phyloP scores from a whole-genome alignment of 306 rosid species.

The Quercus mongolica region DNA sequence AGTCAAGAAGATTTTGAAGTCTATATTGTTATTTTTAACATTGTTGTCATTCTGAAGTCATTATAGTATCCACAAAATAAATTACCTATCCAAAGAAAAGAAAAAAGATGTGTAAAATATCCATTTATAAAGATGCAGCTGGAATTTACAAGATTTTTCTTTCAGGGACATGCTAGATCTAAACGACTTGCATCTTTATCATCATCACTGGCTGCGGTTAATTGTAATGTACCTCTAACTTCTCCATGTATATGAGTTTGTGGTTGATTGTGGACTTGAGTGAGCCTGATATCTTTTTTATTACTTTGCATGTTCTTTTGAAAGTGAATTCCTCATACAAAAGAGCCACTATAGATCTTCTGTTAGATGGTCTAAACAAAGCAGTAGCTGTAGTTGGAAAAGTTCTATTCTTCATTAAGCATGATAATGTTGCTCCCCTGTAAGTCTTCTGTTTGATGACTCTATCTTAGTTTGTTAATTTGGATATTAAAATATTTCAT shows the following conservation, averaged over 20 bases:
- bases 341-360: slow-evolving; percentile 53
- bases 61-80: neutral
- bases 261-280: slow-evolving; percentile 14
- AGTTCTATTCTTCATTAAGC: slow-evolving; percentile 70
- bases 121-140: slow-evolving; percentile 10
- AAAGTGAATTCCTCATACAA: slow-evolving; percentile 54
- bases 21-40: neutral
- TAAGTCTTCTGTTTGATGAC: slow-evolving; percentile 45
- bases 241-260: slow-evolving; percentile 8
- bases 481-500: neutral
- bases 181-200: slow-evolving; percentile 56
- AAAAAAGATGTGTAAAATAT: no score
- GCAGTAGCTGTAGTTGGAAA: slow-evolving; percentile 68
- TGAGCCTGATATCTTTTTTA: slow-evolving; percentile 1
- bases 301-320: slow-evolving; percentile 12
- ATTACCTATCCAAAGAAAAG: no score
- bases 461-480: slow-evolving; percentile 14
- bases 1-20: neutral
- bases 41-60: neutral
- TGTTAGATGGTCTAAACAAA: slow-evolving; percentile 80
- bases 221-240: slow-evolving; percentile 52
- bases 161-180: slow-evolving; percentile 66
- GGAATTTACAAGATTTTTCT: slow-evolving; percentile 20
- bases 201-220: slow-evolving; percentile 52
- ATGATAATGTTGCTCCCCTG: slow-evolving; percentile 73